A percentile compares a stretch with the other conserved stretches of the same genome.
phyloP scores from a whole-genome alignment of 2,329 filamentous ascomycete species.

The Biscogniauxia marginata region DNA sequence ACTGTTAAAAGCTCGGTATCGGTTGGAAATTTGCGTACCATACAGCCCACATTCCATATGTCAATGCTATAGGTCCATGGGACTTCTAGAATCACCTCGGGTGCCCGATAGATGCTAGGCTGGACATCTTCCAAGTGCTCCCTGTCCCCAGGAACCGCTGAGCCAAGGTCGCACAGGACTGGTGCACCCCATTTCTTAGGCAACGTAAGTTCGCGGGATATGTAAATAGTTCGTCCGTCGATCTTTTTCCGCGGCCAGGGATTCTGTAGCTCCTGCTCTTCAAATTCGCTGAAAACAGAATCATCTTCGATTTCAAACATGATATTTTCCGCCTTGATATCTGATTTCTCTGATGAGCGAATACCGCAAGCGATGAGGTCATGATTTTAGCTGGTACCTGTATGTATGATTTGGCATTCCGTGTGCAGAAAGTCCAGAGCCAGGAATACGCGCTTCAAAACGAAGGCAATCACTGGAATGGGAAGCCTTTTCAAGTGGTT shows the following conservation, averaged over 20 bases:
- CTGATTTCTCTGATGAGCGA: conserved; percentile 19
- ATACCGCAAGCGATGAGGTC: not conserved
- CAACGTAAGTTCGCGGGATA: conserved; percentile 37
- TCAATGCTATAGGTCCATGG: conserved; percentile 48
- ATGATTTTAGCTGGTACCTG: conserved; percentile 38
- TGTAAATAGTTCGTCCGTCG: conserved; percentile 41
- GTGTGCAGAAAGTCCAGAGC: conserved; percentile 46
- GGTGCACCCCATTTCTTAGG: conserved; percentile 26
- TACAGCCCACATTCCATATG: conserved; percentile 51
- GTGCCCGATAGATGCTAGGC: conserved; percentile 40
- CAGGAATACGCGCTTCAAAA: conserved; percentile 40
- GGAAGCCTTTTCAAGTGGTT: conserved; percentile 40
- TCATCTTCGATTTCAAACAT: conserved; percentile 42
- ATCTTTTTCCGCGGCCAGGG: conserved; percentile 43
- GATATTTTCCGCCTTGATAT: conserved; percentile 48
- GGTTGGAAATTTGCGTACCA: no score
- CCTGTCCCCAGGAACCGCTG: conserved; percentile 37
- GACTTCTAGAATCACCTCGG: conserved; percentile 46
- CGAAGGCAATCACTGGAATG: conserved; percentile 32
- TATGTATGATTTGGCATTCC: conserved; percentile 45
- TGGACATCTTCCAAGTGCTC: conserved; percentile 39
- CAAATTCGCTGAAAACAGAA: conserved; percentile 39
- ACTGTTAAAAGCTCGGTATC: no score
- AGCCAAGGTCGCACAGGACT: conserved; percentile 47
- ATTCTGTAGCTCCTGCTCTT: conserved; percentile 37